Evolutionary conservation across 2,329 filamentous ascomycete species (phyloP), one percentile per base, ranked within the genome.

Genomic region (Aspergillus pseudonomiae): DNA sequence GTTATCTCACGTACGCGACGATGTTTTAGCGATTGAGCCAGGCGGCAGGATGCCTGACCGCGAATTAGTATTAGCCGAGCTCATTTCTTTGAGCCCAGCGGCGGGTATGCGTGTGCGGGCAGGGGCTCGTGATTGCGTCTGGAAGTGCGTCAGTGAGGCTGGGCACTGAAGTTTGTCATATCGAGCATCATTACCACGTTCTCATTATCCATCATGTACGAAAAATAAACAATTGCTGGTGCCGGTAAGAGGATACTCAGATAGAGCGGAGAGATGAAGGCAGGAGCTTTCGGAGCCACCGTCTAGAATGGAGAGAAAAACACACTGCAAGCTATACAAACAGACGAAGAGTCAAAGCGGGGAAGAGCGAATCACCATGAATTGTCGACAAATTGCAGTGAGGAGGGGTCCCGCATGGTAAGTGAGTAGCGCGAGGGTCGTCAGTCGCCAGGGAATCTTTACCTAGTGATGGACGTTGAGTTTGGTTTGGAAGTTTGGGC

Each of bases 21-120:
- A 81, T 45, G 80, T 79, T 59, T 83, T 82, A 73, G 76, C 77
- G 34, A 75, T 76, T 19, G 77, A 75, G 21, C 78, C 75, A 26
- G 79, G 78, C 12, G 82, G 80, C 57, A 77, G 76, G 74, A 85
- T 80, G 65, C 70, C 75, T 1, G 77, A 78, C 59, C 74, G 74
- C 45, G 85, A 83, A 68, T 90, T 90, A 67, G 82, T 82, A 46
- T 79, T 80, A 14, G 84, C 80, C 5, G 81, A 77, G 34, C 80
- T 83, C 74, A 87, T 78, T 70, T 88, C 85, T 63, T 73, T 74
- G 46, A 88, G 79, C 16, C 75, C 72, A 12, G 65, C 67, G 46
- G 73, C 71, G 11, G 76, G 77, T 32, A 77, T 73, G 65, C 75
- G 73, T 45, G 68, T 71, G 26, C 71, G 74, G 65, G 68, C 70